Evolutionary conservation across 2,329 filamentous ascomycete genomes (phyloP).

Genomic region (Tympanopsis confertula): DNA sequence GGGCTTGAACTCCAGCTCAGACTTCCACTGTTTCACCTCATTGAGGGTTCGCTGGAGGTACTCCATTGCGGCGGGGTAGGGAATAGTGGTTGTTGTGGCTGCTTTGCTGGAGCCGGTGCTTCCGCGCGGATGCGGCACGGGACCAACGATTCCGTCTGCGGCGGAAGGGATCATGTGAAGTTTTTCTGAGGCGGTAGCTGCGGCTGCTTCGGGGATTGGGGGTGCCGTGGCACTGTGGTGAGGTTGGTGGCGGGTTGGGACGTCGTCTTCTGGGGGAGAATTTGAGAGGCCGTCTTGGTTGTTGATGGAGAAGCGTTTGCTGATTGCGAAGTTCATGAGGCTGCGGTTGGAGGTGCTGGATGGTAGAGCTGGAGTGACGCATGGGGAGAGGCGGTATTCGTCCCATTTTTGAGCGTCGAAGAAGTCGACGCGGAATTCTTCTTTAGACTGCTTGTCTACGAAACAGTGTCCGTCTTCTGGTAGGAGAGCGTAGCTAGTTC

Average conservation of each 20-base stretch:
- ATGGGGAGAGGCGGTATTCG: constrained; percentile 67
- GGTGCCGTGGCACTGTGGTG: background rate
- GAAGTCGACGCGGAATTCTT: constrained; percentile 75
- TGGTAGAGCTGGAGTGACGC: constrained; percentile 55
- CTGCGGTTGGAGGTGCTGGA: constrained; percentile 26
- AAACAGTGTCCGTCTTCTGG: constrained; percentile 84
- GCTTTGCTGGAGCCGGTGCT: constrained; percentile 5
- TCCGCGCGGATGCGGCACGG: constrained; percentile 14
- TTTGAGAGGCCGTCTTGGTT: no score
- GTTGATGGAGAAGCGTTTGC: constrained; percentile 1
- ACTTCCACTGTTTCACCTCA: constrained; percentile 63
- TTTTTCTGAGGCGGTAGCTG: constrained; percentile 5
- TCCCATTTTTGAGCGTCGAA: constrained; percentile 72
- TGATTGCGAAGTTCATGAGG: constrained; percentile 5
- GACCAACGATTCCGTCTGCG: constrained; percentile 4
- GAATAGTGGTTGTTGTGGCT: constrained; percentile 27
- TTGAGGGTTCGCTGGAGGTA: constrained; percentile 70
- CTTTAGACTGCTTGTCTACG: constrained; percentile 68
- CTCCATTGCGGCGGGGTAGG: constrained; percentile 37
- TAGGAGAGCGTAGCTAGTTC: constrained; percentile 74
- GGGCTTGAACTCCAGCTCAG: constrained; percentile 54
- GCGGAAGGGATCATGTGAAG: constrained; percentile 5
- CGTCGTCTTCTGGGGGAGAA: background rate
- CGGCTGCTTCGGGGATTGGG: background rate
- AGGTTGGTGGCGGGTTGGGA: background rate